phyloP scores from a whole-genome alignment of 495 filamentous ascomycete genomes.

The Xylaria intraflava region DNA sequence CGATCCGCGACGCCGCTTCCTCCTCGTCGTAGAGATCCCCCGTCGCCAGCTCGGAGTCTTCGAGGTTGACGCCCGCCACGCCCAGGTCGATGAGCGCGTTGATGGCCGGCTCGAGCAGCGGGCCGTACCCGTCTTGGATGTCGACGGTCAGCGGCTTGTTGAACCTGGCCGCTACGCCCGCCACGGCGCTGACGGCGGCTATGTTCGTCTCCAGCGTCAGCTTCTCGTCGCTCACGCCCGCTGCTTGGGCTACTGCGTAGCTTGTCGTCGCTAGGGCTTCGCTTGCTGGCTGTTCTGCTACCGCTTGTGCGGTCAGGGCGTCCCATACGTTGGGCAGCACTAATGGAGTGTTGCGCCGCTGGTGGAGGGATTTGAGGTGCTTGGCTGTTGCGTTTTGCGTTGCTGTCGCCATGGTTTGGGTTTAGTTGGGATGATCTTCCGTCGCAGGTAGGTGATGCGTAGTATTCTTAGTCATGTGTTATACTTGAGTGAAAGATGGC shows the following conservation, averaged over 20 bases:
- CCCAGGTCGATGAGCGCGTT: slow-evolving; percentile 34
- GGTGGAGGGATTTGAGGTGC: slow-evolving; percentile 40
- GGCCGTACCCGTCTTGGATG: slow-evolving; percentile 48
- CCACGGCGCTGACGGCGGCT: slow-evolving; percentile 22
- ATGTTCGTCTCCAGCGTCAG: slow-evolving; percentile 36
- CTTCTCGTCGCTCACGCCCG: slow-evolving; percentile 36
- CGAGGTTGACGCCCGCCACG: slow-evolving; percentile 46
- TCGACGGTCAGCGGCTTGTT: slow-evolving; percentile 44
- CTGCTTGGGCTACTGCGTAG: slow-evolving; percentile 41
- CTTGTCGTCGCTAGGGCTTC: slow-evolving; percentile 49
- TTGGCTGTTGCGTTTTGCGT: slow-evolving; percentile 17
- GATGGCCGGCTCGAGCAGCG: slow-evolving; percentile 33
- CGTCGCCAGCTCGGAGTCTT: slow-evolving; percentile 36
- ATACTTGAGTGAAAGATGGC: neutral
- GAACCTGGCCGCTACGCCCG: slow-evolving; percentile 20
- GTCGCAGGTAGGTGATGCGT: no score
- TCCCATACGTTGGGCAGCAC: slow-evolving; percentile 50
- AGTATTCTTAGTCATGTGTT: no score
- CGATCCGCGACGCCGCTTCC: slow-evolving; percentile 36
- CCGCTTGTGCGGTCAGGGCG: slow-evolving; percentile 34
- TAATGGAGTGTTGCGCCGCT: slow-evolving; percentile 37
- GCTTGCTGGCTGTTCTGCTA: slow-evolving; percentile 35
- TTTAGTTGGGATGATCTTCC: neutral
- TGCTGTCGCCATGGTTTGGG: neutral
- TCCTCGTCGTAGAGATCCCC: slow-evolving; percentile 27